Evolutionary conservation across 148 eudicot species (phyloP).

Genomic region (Rhododendron mucronatum): DNA sequence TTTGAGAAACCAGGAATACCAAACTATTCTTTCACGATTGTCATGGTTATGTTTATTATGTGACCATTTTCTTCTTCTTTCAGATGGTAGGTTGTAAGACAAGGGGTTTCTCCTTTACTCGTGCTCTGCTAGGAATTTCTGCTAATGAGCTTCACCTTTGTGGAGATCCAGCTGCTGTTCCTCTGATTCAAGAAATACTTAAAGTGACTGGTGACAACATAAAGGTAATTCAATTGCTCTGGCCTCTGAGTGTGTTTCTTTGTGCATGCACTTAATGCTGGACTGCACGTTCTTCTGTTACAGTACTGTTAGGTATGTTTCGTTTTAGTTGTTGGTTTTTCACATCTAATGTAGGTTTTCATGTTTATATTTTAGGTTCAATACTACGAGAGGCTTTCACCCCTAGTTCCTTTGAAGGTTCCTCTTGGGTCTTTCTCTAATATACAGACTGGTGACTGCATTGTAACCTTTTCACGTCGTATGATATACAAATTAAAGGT

Average conservation of each 20-base stretch:
- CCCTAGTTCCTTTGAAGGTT: constrained; percentile 61
- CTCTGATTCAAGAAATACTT: constrained; percentile 73
- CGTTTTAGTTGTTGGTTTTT: neutral
- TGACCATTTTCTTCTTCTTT: constrained; percentile 3
- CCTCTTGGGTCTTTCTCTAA: constrained; percentile 82
- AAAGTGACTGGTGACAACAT: constrained; percentile 76
- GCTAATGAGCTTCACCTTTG: constrained; percentile 90
- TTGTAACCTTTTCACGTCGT: constrained; percentile 88
- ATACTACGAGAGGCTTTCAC: constrained; percentile 85
- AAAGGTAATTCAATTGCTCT: constrained; percentile 39
- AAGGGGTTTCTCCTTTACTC: constrained; percentile 95
- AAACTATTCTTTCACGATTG: neutral
- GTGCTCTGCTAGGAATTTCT: constrained; percentile 85
- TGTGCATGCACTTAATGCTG: neutral
- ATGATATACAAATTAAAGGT: constrained; percentile 72
- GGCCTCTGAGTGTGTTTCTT: neutral
- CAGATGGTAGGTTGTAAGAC: constrained; percentile 85
- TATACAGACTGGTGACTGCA: constrained; percentile 75
- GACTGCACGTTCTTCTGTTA: neutral
- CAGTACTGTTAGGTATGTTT: neutral
- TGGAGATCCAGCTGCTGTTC: constrained; percentile 94
- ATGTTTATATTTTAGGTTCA: constrained; percentile 43
- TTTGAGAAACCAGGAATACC: neutral
- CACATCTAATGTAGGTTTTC: constrained; percentile 8
- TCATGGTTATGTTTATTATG: neutral